Evolutionary conservation across 352 stramenopile species (phyloP).

Genomic region (Achlya hypogyna): DNA sequence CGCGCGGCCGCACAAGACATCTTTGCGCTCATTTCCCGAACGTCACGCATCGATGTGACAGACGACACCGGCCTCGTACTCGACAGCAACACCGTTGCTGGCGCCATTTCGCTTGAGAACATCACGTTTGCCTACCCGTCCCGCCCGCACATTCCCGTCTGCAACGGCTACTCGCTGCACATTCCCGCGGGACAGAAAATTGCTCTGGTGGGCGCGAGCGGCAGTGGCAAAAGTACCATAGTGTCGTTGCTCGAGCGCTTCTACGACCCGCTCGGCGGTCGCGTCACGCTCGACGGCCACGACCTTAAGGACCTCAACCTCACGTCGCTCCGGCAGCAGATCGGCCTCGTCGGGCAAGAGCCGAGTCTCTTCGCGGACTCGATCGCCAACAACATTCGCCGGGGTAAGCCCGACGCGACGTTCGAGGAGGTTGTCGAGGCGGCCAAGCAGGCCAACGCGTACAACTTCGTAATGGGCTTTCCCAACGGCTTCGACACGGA

Average conservation of each 20-base stretch:
- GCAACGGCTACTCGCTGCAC: constrained; percentile 47
- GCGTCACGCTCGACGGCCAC: constrained; percentile 6
- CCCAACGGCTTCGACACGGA: constrained; percentile 20
- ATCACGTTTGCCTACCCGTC: constrained; percentile 78
- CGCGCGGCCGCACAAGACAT: constrained; percentile 1
- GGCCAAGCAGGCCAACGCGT: constrained; percentile 21
- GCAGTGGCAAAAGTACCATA: constrained; percentile 63
- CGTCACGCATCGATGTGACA: constrained; percentile 4
- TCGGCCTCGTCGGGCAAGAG: constrained; percentile 21
- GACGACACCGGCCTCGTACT: neutral
- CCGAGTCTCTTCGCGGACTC: constrained; percentile 19
- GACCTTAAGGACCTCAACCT: constrained; percentile 31
- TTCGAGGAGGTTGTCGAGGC: constrained; percentile 21
- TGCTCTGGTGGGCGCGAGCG: constrained; percentile 61
- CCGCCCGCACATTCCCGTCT: constrained; percentile 34
- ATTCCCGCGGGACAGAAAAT: constrained; percentile 46
- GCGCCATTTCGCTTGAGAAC: constrained; percentile 55
- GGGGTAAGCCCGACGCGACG: constrained; percentile 12
- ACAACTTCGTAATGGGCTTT: constrained; percentile 22
- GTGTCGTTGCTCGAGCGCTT: constrained; percentile 57
- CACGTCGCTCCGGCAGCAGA: constrained; percentile 26
- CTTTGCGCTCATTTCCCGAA: constrained; percentile 3
- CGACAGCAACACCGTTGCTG: constrained; percentile 29
- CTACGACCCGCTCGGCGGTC: constrained; percentile 33
- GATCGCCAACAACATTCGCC: constrained; percentile 21